Percentiles rank a stretch among this genome's conserved stretches.
phyloP scores from a whole-genome alignment of 768 basidiomycete genomes.

The Tulasnella sp. region DNA sequence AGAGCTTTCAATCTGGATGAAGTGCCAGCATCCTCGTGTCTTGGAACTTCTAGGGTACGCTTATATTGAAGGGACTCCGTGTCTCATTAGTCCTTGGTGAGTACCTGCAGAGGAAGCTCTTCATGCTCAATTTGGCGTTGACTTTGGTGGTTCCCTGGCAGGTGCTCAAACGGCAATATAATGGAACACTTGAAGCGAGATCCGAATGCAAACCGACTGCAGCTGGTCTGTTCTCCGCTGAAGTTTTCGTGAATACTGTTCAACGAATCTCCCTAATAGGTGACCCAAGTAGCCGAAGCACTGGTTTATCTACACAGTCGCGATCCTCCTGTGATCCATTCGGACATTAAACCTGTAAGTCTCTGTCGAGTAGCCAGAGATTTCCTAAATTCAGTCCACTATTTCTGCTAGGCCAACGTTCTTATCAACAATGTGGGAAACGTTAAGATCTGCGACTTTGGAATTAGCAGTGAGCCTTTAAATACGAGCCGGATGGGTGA shows the following conservation, averaged over 20 bases:
- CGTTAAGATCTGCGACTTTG: slow-evolving; percentile 22
- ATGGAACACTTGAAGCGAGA: too few species aligned
- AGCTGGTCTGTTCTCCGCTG: too few species aligned
- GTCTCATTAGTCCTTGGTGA: too few species aligned
- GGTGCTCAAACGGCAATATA: not conserved
- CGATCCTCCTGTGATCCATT: slow-evolving; percentile 30
- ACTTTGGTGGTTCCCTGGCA: not conserved
- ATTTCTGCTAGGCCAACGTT: slow-evolving; percentile 10
- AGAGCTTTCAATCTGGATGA: not conserved
- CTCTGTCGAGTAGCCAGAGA: too few species aligned
- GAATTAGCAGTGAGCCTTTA: too few species aligned
- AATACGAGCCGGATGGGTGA: too few species aligned
- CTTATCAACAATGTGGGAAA: not conserved
- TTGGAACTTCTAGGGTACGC: not conserved
- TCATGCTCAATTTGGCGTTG: too few species aligned
- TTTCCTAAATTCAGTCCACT: not conserved
- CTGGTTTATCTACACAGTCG: slow-evolving; percentile 31
- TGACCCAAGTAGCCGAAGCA: slow-evolving; percentile 28
- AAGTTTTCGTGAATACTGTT: too few species aligned
- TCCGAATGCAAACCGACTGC: too few species aligned
- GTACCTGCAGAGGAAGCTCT: too few species aligned
- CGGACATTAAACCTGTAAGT: slow-evolving; percentile 32
- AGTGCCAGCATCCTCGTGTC: slow-evolving; percentile 3
- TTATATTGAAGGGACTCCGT: not conserved
- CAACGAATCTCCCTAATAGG: too few species aligned